Percentiles rank a stretch among this genome's conserved stretches.
Evolutionary conservation across 2,329 filamentous ascomycete genomes (phyloP).

Genomic region (Sclerotinia glacialis): DNA sequence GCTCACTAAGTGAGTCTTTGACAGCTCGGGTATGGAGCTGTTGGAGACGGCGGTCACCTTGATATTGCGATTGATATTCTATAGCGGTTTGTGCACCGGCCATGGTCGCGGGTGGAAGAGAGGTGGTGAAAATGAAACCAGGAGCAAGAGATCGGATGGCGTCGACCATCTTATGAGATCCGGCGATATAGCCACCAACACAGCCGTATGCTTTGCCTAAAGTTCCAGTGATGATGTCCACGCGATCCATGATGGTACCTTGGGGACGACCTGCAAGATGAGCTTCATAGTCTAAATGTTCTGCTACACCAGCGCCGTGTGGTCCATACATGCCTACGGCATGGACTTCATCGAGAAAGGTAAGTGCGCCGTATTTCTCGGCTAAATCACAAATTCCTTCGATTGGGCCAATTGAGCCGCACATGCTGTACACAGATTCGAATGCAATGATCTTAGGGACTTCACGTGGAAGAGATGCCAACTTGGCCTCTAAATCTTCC

Average conservation of each 20-base stretch:
- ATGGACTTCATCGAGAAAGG: constrained; percentile 97
- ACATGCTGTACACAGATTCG: constrained; percentile 99
- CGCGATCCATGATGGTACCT: constrained; percentile 89
- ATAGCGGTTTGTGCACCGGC: constrained; percentile 88
- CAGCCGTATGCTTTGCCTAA: constrained; percentile 97
- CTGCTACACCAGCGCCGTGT: constrained; percentile 89
- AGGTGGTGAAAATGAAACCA: constrained; percentile 98
- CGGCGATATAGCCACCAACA: constrained; percentile 96
- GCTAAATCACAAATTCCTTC: constrained; percentile 93
- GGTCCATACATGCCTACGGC: constrained; percentile 99
- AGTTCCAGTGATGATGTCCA: constrained; percentile 97
- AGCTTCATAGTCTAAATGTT: constrained; percentile 92
- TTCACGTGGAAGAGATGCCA: constrained; percentile 79
- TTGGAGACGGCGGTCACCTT: constrained; percentile 85
- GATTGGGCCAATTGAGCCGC: constrained; percentile 93
- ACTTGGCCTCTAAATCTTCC: constrained; percentile 86
- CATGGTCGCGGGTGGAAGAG: constrained; percentile 94
- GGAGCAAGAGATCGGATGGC: constrained; percentile 91
- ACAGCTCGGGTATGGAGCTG: constrained; percentile 95
- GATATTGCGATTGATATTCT: constrained; percentile 84
- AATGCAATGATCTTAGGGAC: constrained; percentile 98
- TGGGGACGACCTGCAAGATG: constrained; percentile 70
- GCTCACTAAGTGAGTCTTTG: constrained; percentile 74
- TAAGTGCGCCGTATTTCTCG: constrained; percentile 96
- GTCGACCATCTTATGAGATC: constrained; percentile 81